Evolutionary conservation across 345 rosid genomes (phyloP).

Genomic region (Microcos paniculata): DNA sequence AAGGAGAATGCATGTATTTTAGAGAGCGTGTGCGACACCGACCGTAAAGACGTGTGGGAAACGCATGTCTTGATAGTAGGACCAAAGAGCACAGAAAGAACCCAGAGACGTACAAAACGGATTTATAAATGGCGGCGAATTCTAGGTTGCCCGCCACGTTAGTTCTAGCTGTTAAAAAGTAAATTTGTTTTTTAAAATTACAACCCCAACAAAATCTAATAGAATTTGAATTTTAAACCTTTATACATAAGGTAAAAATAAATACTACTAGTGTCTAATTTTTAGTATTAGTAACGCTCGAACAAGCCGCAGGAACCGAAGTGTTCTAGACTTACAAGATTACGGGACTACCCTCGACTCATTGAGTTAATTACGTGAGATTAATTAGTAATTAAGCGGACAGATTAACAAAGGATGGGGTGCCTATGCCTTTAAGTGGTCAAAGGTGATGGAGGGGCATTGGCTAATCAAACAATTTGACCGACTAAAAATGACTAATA

Average conservation of each 20-base stretch:
- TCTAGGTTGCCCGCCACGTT: slow-evolving; percentile 88
- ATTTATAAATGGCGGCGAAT: slow-evolving; percentile 72
- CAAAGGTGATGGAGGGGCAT: slow-evolving; percentile 20
- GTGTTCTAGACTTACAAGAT: not conserved
- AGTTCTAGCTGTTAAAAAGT: slow-evolving; percentile 41
- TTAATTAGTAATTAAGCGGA: not conserved
- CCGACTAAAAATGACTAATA: slow-evolving; percentile 22
- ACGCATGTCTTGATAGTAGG: slow-evolving; percentile 24
- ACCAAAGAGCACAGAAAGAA: slow-evolving; percentile 43
- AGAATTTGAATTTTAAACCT: not conserved
- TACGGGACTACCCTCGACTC: not conserved
- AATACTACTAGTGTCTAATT: not conserved
- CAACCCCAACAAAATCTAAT: not conserved
- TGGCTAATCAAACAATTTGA: slow-evolving; percentile 20
- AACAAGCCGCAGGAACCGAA: slow-evolving; percentile 13
- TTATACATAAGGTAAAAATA: not conserved
- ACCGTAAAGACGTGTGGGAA: slow-evolving; percentile 8
- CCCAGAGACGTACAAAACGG: slow-evolving; percentile 53
- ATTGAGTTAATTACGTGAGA: not conserved
- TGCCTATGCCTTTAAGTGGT: slow-evolving; percentile 14
- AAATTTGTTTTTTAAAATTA: not conserved
- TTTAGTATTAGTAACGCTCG: not conserved
- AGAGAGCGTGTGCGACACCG: slow-evolving; percentile 26
- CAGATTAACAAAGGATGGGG: not conserved
- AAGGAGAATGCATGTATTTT: too few relatives aligned